Conservation (phyloP, 257 asterid species). For the Petunia secreta region DNA sequence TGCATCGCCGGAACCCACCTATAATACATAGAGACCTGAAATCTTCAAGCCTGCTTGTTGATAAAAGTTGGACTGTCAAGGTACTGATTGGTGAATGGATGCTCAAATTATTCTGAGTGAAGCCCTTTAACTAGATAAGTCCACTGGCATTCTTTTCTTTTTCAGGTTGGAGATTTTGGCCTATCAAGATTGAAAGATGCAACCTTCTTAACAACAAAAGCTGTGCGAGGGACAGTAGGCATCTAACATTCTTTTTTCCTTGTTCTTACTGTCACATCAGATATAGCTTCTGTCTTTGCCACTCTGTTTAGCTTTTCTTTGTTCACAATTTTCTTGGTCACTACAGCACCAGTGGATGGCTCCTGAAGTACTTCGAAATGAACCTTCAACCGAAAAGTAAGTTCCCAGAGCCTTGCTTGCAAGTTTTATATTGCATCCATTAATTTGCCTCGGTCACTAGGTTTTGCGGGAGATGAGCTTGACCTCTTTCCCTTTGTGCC, state of each 20-base stretch:
- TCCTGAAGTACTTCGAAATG: slow-evolving; percentile 84
- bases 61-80: slow-evolving; percentile 84
- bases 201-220: slow-evolving; percentile 60
- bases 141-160: background rate
- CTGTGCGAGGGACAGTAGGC: slow-evolving; percentile 78
- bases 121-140: background rate
- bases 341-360: slow-evolving; percentile 92
- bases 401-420: slow-evolving; percentile 20
- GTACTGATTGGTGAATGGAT: slow-evolving; percentile 36
- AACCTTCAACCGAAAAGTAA: slow-evolving; percentile 82
- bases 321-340: background rate
- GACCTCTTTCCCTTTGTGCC: background rate
- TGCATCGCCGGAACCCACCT: slow-evolving; percentile 81
- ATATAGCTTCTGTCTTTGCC: background rate
- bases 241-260: slow-evolving; percentile 23
- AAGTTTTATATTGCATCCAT: background rate
- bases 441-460: background rate
- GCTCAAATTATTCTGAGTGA: background rate
- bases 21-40: slow-evolving; percentile 84
- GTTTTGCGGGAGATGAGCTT: background rate
- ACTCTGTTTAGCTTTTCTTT: background rate
- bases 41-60: slow-evolving; percentile 80
- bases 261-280: background rate
- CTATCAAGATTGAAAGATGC: slow-evolving; percentile 64
- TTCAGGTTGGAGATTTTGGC: slow-evolving; percentile 86